A percentile compares a stretch with the other conserved stretches of the same genome.
Evolutionary conservation across 495 filamentous ascomycete species (phyloP).

Genomic region (Daldinia grandis): DNA sequence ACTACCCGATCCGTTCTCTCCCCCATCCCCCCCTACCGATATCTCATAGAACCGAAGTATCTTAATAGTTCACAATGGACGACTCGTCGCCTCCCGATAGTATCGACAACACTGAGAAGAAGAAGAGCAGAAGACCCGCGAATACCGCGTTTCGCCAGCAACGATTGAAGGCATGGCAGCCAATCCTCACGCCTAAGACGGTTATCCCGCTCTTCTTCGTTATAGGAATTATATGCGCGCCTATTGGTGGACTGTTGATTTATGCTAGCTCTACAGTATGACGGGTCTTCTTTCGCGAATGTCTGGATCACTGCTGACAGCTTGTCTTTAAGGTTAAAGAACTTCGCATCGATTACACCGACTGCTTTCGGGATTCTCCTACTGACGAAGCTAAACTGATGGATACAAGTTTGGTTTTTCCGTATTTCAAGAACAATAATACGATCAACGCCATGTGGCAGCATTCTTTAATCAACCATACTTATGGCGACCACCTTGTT

Average conservation of each 20-base stretch:
- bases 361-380: conserved; percentile 68
- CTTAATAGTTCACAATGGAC: conserved; percentile 37
- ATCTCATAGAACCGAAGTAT: background rate
- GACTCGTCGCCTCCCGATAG: conserved; percentile 39
- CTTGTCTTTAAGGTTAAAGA: conserved; percentile 77
- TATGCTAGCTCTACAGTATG: conserved; percentile 80
- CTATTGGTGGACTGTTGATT: conserved; percentile 83
- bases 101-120: conserved; percentile 66
- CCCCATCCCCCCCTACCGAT: background rate
- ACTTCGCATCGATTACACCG: conserved; percentile 86
- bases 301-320: background rate
- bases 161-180: conserved; percentile 94
- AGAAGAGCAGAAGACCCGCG: conserved; percentile 84
- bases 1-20: background rate
- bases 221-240: conserved; percentile 85
- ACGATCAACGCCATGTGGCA: conserved; percentile 50
- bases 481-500: conserved; percentile 35
- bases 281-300: background rate
- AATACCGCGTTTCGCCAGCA: conserved; percentile 95
- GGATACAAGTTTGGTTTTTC: conserved; percentile 63
- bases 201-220: conserved; percentile 90
- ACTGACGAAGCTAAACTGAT: conserved; percentile 53
- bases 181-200: conserved; percentile 91
- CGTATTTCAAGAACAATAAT: conserved; percentile 69
- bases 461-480: conserved; percentile 36